Percentiles rank a stretch among this genome's conserved stretches.
phyloP scores from a whole-genome alignment of 2,329 filamentous ascomycete species.

The Thyridium curvatum region DNA sequence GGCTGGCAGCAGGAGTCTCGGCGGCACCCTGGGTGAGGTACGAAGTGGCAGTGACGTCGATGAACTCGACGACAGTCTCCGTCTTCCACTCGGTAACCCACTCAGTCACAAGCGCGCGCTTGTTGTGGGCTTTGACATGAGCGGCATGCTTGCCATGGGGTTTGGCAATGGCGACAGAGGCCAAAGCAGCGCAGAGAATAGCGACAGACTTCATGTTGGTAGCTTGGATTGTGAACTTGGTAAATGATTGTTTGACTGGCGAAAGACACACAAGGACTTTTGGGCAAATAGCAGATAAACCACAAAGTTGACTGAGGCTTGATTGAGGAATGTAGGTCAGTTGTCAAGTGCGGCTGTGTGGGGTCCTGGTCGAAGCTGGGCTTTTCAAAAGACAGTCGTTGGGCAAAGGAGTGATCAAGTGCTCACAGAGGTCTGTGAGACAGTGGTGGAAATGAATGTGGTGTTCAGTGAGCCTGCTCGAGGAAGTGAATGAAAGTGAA shows the following conservation, averaged over 20 bases:
- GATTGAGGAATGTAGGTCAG: slow-evolving; percentile 1
- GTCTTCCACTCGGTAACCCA: slow-evolving; percentile 43
- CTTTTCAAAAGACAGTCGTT: slow-evolving; percentile 1
- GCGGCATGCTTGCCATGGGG: slow-evolving; percentile 37
- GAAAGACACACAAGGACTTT: no score
- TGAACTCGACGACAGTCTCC: slow-evolving; percentile 39
- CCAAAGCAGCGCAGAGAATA: slow-evolving; percentile 33
- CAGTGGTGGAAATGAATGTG: not conserved
- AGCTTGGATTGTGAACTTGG: slow-evolving; percentile 7
- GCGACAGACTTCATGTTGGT: slow-evolving; percentile 36
- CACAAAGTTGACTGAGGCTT: slow-evolving; percentile 7
- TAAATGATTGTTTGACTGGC: no score
- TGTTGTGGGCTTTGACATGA: slow-evolving; percentile 28
- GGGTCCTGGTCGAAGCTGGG: no score
- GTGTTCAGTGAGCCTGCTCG: slow-evolving; percentile 1
- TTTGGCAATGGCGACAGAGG: slow-evolving; percentile 41
- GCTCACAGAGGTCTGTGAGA: no score
- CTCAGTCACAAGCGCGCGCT: slow-evolving; percentile 38
- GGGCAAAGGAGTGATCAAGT: no score
- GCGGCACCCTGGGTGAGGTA: slow-evolving; percentile 28
- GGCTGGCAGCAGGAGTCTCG: slow-evolving; percentile 10
- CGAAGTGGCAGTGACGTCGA: slow-evolving; percentile 43
- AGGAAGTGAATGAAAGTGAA: not conserved
- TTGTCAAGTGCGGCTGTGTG: no score
- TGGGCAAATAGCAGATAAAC: no score